Conservation (phyloP, 768 basidiomycete genomes). For the Pleurotus giganteus region DNA sequence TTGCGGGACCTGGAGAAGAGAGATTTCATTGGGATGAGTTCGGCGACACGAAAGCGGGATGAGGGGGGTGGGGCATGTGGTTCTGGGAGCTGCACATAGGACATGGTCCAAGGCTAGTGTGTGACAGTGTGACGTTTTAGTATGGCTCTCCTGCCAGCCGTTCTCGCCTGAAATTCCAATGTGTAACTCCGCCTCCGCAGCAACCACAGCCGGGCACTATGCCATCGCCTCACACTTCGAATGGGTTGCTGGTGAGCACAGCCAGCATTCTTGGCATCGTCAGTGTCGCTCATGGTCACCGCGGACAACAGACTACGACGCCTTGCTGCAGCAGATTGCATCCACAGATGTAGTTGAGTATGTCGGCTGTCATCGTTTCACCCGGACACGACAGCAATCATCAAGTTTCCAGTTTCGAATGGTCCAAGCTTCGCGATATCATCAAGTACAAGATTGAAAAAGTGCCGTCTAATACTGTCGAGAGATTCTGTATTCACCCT, state of each 20-base stretch:
- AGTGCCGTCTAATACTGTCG: constrained; percentile 33
- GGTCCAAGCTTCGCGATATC: constrained; percentile 65
- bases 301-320: constrained; percentile 50
- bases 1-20: constrained; percentile 23
- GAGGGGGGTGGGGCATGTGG: constrained; percentile 14
- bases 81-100: constrained; percentile 26
- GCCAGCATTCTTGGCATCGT: background rate
- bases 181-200: background rate
- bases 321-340: constrained; percentile 58
- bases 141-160: background rate
- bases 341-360: constrained; percentile 64
- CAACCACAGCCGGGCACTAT: background rate
- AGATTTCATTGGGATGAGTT: constrained; percentile 21
- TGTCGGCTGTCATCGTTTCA: constrained; percentile 18
- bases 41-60: constrained; percentile 1
- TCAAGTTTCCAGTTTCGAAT: constrained; percentile 51
- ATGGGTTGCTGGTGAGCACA: constrained; percentile 50
- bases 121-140: constrained; percentile 1
- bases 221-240: constrained; percentile 30
- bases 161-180: background rate
- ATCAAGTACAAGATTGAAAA: constrained; percentile 71
- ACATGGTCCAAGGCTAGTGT: constrained; percentile 19
- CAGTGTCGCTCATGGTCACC: constrained; percentile 9
- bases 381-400: constrained; percentile 8
- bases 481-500: background rate